Evolutionary conservation across 768 basidiomycete species (phyloP).

Genomic region (Phanerochaete carnosa): DNA sequence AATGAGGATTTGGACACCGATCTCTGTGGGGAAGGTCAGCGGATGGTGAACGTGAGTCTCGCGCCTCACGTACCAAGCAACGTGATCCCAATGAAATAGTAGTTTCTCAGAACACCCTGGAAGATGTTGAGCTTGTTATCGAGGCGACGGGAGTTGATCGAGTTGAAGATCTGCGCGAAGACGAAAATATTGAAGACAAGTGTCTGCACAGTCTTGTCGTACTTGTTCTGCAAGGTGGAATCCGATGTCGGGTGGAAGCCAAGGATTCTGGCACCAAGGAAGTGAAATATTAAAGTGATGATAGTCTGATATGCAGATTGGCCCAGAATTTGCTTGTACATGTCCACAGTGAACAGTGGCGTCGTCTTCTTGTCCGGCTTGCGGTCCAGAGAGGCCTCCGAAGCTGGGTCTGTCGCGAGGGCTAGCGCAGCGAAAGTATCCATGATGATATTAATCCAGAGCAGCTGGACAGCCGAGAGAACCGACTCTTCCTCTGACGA

Average conservation of each 20-base stretch:
- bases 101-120: conserved; percentile 74
- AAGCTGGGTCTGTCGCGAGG: conserved; percentile 94
- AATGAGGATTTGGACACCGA: conserved; percentile 82
- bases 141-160: conserved; percentile 84
- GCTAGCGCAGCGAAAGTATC: conserved; percentile 98
- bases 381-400: conserved; percentile 73
- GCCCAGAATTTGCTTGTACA: conserved; percentile 94
- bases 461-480: conserved; percentile 91
- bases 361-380: conserved; percentile 89
- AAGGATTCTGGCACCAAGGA: conserved; percentile 72
- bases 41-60: neutral
- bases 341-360: conserved; percentile 86
- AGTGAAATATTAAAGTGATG: conserved; percentile 88
- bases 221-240: conserved; percentile 27
- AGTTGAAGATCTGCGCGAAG: conserved; percentile 96
- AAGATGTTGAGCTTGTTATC: conserved; percentile 89
- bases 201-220: conserved; percentile 61
- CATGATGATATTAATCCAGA: conserved; percentile 99
- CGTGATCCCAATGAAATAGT: conserved; percentile 83
- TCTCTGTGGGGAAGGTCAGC: conserved; percentile 48
- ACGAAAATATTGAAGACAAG: conserved; percentile 98
- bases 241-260: conserved; percentile 40
- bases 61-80: conserved; percentile 60
- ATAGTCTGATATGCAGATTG: conserved; percentile 87
- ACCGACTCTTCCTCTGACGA: conserved; percentile 76